Percentiles rank a stretch among this genome's conserved stretches.
Conservation (phyloP, 371 early-diverging fungal species). For the Conidiobolus incongruus region DNA sequence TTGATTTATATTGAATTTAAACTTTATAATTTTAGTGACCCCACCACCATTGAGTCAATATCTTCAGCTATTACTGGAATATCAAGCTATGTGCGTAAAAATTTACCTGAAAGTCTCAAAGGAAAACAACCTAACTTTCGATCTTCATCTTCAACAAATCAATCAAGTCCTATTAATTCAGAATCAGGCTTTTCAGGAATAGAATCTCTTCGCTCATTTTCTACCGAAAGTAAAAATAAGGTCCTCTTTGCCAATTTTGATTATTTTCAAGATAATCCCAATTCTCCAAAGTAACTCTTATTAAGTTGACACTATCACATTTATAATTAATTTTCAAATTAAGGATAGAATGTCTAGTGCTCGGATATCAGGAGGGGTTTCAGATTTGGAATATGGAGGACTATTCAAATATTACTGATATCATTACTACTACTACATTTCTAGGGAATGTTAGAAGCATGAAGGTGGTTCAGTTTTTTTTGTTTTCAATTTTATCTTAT, state of each 20-base stretch:
- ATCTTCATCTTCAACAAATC: background rate
- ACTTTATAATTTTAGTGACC: background rate
- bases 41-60: constrained; percentile 1
- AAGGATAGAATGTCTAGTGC: constrained; percentile 25
- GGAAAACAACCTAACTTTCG: background rate
- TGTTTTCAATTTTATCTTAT: too few relatives aligned
- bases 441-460: too few relatives aligned
- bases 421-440: constrained; percentile 6
- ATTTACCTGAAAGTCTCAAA: background rate
- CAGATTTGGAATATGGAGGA: constrained; percentile 60
- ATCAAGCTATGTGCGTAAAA: constrained; percentile 1
- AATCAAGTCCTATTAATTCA: background rate
- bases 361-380: constrained; percentile 59
- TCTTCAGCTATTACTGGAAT: constrained; percentile 2
- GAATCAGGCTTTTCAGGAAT: background rate
- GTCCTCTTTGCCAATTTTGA: background rate
- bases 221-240: background rate
- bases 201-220: background rate
- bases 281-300: background rate
- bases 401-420: constrained; percentile 41
- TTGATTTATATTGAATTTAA: too few relatives aligned
- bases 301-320: background rate
- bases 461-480: too few relatives aligned
- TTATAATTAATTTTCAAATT: background rate
- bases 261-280: background rate